phyloP scores from a whole-genome alignment of 305 asterid genomes.

The Fraxinus platypoda region DNA sequence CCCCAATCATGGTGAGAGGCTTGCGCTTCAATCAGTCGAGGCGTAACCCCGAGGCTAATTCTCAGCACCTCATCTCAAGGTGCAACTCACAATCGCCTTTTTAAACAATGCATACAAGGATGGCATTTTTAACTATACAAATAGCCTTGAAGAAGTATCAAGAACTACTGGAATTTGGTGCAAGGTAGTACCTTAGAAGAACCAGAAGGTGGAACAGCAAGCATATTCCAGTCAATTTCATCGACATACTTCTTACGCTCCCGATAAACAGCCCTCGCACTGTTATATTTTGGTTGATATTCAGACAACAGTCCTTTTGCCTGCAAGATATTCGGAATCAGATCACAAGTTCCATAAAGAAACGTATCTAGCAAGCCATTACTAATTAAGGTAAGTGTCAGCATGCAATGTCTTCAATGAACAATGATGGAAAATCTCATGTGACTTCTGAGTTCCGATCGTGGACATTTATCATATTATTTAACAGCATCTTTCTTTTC shows the following conservation, averaged over 20 bases:
- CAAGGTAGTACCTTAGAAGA: constrained; percentile 62
- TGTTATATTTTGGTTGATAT: constrained; percentile 88
- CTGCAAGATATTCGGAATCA: constrained; percentile 46
- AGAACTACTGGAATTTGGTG: background rate
- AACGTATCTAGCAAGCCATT: constrained; percentile 9
- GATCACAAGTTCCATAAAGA: constrained; percentile 9
- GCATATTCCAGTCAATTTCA: constrained; percentile 98
- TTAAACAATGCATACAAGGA: background rate
- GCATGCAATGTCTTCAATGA: background rate
- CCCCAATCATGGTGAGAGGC: background rate
- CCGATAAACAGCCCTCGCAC: constrained; percentile 96
- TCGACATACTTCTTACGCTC: constrained; percentile 86
- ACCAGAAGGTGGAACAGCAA: constrained; percentile 91
- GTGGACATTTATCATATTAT: background rate
- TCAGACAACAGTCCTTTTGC: constrained; percentile 93
- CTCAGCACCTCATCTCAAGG: background rate
- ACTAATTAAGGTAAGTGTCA: background rate
- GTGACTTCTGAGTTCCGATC: background rate
- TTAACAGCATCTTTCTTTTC: background rate
- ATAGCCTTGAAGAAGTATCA: background rate
- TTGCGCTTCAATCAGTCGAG: background rate
- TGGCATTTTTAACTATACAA: background rate
- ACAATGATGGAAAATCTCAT: constrained; percentile 2
- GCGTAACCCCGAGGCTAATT: background rate
- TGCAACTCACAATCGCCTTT: background rate